Evolutionary conservation across 371 early-diverging fungal genomes (phyloP), one percentile per base, ranked within the genome.

Genomic region (Syncephalastrum sp.): DNA sequence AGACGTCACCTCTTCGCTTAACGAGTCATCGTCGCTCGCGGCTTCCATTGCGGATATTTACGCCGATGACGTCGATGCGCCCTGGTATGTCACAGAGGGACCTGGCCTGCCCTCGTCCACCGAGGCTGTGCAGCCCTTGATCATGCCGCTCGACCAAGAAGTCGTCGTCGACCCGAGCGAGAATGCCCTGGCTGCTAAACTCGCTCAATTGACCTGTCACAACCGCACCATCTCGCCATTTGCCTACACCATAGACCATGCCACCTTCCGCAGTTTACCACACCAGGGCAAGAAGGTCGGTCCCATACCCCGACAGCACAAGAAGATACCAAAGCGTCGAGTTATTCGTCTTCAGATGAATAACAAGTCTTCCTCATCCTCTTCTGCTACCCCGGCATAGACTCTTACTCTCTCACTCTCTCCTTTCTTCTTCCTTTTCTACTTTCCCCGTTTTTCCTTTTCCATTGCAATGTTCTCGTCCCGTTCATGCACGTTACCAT

Each of bases 171-270:
- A 86, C 25, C 87, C 90, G 1, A 64, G 81, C 19, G 90, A 91
- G 56, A 91, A 92, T 60, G 81, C 86, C 5, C 82, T 91, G 8
- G 91, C 96, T 10, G 94, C 94, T 7, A 92, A 96, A 65, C 79
- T 96, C 27, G 94, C 95, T 0, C 87, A 89, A 47, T 68, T 96
- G 50, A 83, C 92, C 74, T 81, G 77, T 54, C 82, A 87, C 57
- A 86, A 95, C 64, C 92, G 91, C 64, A 93, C 96, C 16, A 83
- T 96, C 24, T 90, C 91, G 6, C 94, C 95, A 0, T 87, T 87
- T 44, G 86, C 94, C 7, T 91, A 87, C 29, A 82, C 85, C 17
- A 70, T 92, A 56, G 86, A 87, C 46, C 93, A 95, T 68, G 84
- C 85, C 38, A 86, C 93, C 0, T 93, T 87, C 68, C 83, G 95